These are phyloP conservation scores for Hericium coralloides DNA, from an alignment of 768 basidiomycete genomes.

Conservation along the genomic window DNA sequence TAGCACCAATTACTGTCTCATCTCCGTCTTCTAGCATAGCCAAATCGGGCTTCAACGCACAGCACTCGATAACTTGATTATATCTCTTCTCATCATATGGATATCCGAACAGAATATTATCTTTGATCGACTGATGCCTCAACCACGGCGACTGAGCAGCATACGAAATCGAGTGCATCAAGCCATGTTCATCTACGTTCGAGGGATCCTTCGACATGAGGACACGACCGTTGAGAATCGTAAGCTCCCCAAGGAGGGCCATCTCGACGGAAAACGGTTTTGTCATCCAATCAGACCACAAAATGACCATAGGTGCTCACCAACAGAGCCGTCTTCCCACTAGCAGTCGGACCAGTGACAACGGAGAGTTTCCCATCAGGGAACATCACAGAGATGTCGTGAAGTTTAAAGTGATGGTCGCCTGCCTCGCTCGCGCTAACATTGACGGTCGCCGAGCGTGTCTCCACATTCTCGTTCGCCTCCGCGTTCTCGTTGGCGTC, in stretches of 20 bases:
- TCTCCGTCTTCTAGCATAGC: constrained; percentile 84
- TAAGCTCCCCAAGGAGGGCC: constrained; percentile 69
- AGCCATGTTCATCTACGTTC: constrained; percentile 50
- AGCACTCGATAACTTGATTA: constrained; percentile 66
- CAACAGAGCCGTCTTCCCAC: constrained; percentile 75
- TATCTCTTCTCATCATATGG: constrained; percentile 62
- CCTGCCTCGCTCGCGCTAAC: constrained; percentile 4
- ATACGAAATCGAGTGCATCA: constrained; percentile 41
- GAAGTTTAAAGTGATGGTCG: constrained; percentile 56
- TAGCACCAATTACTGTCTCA: constrained; percentile 72
- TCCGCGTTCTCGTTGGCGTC: neutral
- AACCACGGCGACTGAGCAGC: constrained; percentile 43
- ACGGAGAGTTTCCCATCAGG: constrained; percentile 64
- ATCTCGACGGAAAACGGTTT: constrained; percentile 29
- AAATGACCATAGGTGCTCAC: constrained; percentile 27
- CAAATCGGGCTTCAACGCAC: constrained; percentile 75
- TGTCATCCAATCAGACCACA: neutral
- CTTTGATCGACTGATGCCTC: constrained; percentile 39
- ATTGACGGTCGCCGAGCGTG: neutral
- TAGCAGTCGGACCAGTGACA: constrained; percentile 72
- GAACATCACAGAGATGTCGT: constrained; percentile 59
- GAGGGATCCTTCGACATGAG: constrained; percentile 60
- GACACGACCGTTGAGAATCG: constrained; percentile 42
- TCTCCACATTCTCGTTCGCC: neutral
- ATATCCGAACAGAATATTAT: constrained; percentile 53